phyloP scores from a whole-genome alignment of 768 basidiomycete genomes.

The Podaxis sp. region DNA sequence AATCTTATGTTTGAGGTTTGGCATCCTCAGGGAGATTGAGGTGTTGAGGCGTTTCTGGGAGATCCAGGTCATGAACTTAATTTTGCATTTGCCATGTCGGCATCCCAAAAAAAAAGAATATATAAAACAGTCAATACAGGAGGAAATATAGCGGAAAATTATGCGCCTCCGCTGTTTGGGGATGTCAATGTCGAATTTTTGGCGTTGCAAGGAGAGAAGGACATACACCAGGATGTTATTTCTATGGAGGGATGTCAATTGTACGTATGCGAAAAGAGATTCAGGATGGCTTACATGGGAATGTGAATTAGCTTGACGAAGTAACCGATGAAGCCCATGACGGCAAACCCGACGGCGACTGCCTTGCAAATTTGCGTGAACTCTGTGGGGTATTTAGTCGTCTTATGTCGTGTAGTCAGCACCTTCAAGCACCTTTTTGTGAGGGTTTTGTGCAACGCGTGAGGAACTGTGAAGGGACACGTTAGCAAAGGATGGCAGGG shows the following conservation, averaged over 20 bases:
- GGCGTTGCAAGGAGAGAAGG: conserved; percentile 23
- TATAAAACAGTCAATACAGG: conserved; percentile 21
- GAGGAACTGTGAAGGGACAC: conserved; percentile 66
- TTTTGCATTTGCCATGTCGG: background rate
- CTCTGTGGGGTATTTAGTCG: conserved; percentile 49
- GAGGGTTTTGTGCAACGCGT: conserved; percentile 98
- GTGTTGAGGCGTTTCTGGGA: background rate
- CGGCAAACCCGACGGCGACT: conserved; percentile 94
- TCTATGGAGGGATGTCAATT: conserved; percentile 39
- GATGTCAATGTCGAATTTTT: conserved; percentile 22
- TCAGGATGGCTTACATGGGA: conserved; percentile 74
- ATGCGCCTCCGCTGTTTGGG: conserved; percentile 70
- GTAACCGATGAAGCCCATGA: conserved; percentile 99
- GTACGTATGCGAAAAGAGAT: background rate
- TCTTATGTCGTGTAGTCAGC: background rate
- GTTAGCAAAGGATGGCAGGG: conserved; percentile 10
- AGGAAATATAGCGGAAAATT: conserved; percentile 27
- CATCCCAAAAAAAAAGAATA: conserved; percentile 4
- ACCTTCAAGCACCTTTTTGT: conserved; percentile 65
- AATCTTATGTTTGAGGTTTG: background rate
- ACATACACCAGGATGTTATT: conserved; percentile 98
- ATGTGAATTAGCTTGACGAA: conserved; percentile 98
- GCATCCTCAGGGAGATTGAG: background rate
- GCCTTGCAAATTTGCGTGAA: conserved; percentile 94
- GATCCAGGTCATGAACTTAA: background rate